These are phyloP conservation scores for Lichina pygmaea DNA, from an alignment of 495 filamentous ascomycete species.

Conservation along the genomic window DNA sequence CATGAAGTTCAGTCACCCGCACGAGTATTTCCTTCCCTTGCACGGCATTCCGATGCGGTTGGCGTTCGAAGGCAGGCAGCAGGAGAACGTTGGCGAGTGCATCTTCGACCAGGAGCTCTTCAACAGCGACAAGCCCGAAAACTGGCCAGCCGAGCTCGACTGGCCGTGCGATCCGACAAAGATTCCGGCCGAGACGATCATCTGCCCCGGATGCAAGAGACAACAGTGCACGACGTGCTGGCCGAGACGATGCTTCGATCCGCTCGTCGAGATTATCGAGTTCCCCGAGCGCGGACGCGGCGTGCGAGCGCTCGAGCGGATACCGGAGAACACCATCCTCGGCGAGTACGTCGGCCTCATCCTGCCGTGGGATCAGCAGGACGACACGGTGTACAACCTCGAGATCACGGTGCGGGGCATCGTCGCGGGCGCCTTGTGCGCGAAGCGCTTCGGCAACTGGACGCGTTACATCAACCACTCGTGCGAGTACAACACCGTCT, in stretches of 20 bases:
- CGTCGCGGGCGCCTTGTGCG: not conserved
- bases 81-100: not conserved
- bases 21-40: not conserved
- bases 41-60: not conserved
- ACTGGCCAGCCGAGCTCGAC: not conserved
- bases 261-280: constrained; percentile 13
- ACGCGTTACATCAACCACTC: constrained; percentile 54
- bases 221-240: constrained; percentile 1
- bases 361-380: constrained; percentile 1
- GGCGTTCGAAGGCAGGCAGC: not conserved
- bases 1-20: not conserved
- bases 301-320: constrained; percentile 10
- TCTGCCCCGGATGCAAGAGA: not conserved
- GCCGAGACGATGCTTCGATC: not conserved
- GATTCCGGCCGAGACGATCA: not conserved
- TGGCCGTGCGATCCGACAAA: not conserved
- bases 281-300: constrained; percentile 11
- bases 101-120: not conserved
- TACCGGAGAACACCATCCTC: constrained; percentile 9
- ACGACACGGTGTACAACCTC: not conserved
- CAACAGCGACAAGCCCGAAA: not conserved
- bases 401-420: constrained; percentile 3
- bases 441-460: constrained; percentile 15
- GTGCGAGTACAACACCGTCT: constrained; percentile 24
- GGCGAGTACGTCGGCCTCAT: constrained; percentile 13